Percentiles rank a stretch among this genome's conserved stretches.
Evolutionary conservation across 805 yeast genomes (phyloP).

Genomic region (Candida anglica): DNA sequence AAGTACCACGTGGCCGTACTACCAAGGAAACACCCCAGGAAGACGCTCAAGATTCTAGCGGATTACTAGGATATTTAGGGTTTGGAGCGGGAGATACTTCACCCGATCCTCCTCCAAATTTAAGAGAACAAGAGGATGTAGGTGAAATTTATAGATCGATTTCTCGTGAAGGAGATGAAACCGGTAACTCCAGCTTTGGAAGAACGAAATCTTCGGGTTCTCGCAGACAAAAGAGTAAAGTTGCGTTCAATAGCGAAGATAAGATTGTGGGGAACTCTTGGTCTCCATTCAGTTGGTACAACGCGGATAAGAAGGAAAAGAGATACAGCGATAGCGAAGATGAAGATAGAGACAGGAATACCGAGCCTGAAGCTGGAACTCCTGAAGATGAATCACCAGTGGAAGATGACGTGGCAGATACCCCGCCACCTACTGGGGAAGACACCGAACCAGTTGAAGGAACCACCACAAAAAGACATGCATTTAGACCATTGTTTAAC

Average conservation of each 20-base stretch:
- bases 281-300: slow-evolving; percentile 21
- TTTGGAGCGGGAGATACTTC: too few species aligned
- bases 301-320: slow-evolving; percentile 26
- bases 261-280: slow-evolving; percentile 28
- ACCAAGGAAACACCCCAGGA: too few species aligned
- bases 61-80: too few species aligned
- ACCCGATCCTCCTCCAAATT: slow-evolving; percentile 2
- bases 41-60: too few species aligned
- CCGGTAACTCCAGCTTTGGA: neutral
- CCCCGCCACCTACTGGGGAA: too few species aligned
- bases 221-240: slow-evolving; percentile 1
- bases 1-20: too few species aligned
- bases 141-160: slow-evolving; percentile 12
- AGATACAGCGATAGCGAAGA: slow-evolving; percentile 29
- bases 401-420: too few species aligned
- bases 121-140: slow-evolving; percentile 11
- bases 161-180: slow-evolving; percentile 2
- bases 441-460: too few species aligned
- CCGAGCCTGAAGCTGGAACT: too few species aligned
- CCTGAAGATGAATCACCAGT: too few species aligned
- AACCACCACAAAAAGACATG: too few species aligned
- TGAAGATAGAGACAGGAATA: slow-evolving; percentile 17
- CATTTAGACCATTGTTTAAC: too few species aligned
- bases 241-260: slow-evolving; percentile 3
- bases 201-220: neutral